A percentile compares a stretch with the other conserved stretches of the same genome.
Conservation (phyloP, 192 early-diverging fungal species). For the Chytriomyces sp. region DNA sequence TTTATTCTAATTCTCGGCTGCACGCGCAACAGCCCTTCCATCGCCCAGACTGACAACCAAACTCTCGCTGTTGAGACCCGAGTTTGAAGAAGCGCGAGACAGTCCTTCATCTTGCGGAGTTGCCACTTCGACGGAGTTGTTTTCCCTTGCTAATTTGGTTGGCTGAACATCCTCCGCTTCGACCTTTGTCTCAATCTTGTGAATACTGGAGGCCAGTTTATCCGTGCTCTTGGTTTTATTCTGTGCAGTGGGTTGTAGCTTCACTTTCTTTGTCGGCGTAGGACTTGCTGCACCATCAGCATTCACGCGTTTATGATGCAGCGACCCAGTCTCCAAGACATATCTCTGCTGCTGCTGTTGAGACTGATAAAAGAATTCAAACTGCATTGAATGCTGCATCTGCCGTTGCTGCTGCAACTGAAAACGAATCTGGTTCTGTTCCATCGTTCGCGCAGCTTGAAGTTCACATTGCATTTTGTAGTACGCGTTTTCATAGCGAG, state of each 20-base stretch:
- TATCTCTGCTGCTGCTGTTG: neutral
- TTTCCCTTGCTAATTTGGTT: too few species aligned
- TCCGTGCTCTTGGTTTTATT: too few species aligned
- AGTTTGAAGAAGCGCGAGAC: neutral
- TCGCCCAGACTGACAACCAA: neutral
- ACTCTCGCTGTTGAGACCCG: neutral
- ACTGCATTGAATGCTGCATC: neutral
- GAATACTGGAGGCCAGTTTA: too few species aligned
- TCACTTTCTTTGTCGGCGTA: neutral
- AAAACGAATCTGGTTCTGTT: neutral
- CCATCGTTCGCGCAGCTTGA: neutral
- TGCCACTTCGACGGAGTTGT: too few species aligned
- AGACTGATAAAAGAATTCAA: neutral
- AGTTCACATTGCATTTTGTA: constrained; percentile 1
- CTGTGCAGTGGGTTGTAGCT: too few species aligned
- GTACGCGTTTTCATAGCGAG: neutral
- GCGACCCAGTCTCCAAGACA: neutral
- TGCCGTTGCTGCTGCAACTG: neutral
- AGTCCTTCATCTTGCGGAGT: neutral
- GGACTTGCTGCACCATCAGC: neutral
- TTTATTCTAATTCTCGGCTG: neutral
- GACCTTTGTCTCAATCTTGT: too few species aligned
- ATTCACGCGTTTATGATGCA: neutral
- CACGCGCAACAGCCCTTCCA: neutral
- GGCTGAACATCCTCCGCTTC: too few species aligned